Evolutionary conservation across 1,284 basidiomycete species (phyloP), one percentile per base, ranked within the genome.

Genomic region (Marasmius tenuissimus): DNA sequence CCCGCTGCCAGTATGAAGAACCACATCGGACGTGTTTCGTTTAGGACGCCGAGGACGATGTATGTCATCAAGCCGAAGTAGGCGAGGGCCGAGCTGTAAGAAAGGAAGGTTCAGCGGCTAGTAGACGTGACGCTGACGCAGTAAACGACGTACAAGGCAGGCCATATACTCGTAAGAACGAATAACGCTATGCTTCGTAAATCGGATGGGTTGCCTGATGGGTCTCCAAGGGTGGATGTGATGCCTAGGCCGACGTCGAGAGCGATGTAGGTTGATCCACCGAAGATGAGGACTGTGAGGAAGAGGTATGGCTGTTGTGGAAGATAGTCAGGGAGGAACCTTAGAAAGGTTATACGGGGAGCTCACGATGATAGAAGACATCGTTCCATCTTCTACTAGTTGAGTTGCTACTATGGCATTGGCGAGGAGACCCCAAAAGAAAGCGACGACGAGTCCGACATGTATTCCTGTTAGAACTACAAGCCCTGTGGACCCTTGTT

Each of bases 341-440:
- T 59, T 27, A 53, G 18, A 45, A 45, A 45, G 48, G n/a, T n/a
- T n/a, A n/a, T n/a, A n/a, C n/a, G n/a, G n/a, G n/a, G n/a, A n/a
- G 82, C 88, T 66, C 62, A 92, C 91, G 59, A 91, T 77, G 35
- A 93, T 64, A 59, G 87, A 85, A 64, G 84, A 85, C 20, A 86
- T 76, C 0, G 92, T 92, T 10, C 93, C 93, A 69, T 96, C 94
- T 67, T 93, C 91, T 56, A 92, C 87, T 34, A 94, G 72, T 73
- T 96, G 93, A 10, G 90, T 92, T 38, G 91, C 89, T 27, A 96
- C 84, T 58, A 95, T 73, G 4, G 82, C 92, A 72, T 94, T 95
- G 34, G 81, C 90, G 52, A 96, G 77, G 57, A 96, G 78, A 3
- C 85, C 69, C 91, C 91, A 94, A 69, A 93, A 94, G 0, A 92